Evolutionary conservation across 306 rosid genomes (phyloP).

Genomic region (Gynostemma pentaphyllum): DNA sequence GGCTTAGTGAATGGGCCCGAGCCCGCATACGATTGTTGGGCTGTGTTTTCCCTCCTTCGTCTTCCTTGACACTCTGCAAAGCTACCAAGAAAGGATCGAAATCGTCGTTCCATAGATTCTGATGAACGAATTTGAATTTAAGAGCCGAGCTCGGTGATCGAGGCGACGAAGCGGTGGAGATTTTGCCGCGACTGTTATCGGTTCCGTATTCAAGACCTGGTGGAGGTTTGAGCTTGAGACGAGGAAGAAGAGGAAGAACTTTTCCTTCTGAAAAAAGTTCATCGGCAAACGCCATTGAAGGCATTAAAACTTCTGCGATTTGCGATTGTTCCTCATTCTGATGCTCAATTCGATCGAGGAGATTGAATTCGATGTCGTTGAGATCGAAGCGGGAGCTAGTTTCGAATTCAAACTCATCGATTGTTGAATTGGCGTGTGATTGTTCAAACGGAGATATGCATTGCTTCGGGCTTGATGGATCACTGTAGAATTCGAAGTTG

Average conservation of each 20-base stretch:
- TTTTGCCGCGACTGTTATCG: conserved; percentile 10
- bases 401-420: conserved; percentile 53
- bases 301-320: conserved; percentile 20
- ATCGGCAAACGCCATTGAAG: conserved; percentile 67
- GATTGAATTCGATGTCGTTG: not conserved
- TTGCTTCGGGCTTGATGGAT: conserved; percentile 56
- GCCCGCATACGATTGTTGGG: conserved; percentile 24
- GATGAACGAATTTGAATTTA: conserved; percentile 21
- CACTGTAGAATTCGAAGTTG: conserved; percentile 42
- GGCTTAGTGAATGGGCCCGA: conserved; percentile 28
- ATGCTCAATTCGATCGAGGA: conserved; percentile 8
- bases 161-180: conserved; percentile 19
- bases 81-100: conserved; percentile 84
- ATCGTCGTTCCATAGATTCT: conserved; percentile 50
- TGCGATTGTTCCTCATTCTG: conserved; percentile 1
- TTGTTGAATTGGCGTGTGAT: conserved; percentile 30
- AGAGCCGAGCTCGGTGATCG: conserved; percentile 31
- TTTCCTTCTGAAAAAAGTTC: conserved; percentile 67
- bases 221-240: conserved; percentile 83
- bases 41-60: conserved; percentile 24
- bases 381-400: conserved; percentile 31
- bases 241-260: conserved; percentile 49
- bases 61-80: conserved; percentile 44
- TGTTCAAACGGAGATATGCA: conserved; percentile 20
- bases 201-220: conserved; percentile 39